Conservation (phyloP, 768 basidiomycete species). For the Suillus plorans region DNA sequence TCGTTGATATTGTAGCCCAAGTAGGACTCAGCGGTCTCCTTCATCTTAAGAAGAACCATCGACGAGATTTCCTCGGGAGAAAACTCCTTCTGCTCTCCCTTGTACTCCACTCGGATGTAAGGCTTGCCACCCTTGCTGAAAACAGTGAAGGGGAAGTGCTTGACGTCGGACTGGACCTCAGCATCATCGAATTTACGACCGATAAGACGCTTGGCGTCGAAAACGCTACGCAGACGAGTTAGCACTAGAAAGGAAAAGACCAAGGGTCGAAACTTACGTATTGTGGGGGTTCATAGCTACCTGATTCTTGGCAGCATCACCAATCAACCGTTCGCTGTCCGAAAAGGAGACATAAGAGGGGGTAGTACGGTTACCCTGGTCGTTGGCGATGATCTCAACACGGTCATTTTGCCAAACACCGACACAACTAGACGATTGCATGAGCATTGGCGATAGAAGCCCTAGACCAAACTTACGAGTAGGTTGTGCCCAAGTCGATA, state of each 20-base stretch:
- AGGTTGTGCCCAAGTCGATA: constrained; percentile 91
- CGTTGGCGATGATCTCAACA: constrained; percentile 97
- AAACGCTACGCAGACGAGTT: constrained; percentile 58
- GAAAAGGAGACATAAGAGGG: constrained; percentile 97
- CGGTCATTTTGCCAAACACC: constrained; percentile 99
- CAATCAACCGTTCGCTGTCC: constrained; percentile 94
- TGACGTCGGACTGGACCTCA: constrained; percentile 81
- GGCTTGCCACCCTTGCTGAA: constrained; percentile 87
- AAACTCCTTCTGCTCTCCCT: constrained; percentile 92
- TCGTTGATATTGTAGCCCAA: constrained; percentile 81
- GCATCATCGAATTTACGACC: constrained; percentile 86
- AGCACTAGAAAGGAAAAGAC: background rate
- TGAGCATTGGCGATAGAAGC: background rate
- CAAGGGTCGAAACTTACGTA: constrained; percentile 46
- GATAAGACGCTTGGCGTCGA: constrained; percentile 98
- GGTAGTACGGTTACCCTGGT: constrained; percentile 93
- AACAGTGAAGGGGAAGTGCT: constrained; percentile 95
- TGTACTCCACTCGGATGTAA: constrained; percentile 86
- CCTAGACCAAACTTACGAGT: constrained; percentile 60
- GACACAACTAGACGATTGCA: constrained; percentile 68
- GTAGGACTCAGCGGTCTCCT: constrained; percentile 97
- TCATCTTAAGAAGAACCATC: constrained; percentile 98
- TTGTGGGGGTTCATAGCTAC: constrained; percentile 98
- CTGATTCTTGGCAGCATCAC: constrained; percentile 98
- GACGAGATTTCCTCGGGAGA: constrained; percentile 98